These are phyloP conservation scores for Urtica urens DNA, from an alignment of 306 rosid genomes.

Conservation along the genomic window DNA sequence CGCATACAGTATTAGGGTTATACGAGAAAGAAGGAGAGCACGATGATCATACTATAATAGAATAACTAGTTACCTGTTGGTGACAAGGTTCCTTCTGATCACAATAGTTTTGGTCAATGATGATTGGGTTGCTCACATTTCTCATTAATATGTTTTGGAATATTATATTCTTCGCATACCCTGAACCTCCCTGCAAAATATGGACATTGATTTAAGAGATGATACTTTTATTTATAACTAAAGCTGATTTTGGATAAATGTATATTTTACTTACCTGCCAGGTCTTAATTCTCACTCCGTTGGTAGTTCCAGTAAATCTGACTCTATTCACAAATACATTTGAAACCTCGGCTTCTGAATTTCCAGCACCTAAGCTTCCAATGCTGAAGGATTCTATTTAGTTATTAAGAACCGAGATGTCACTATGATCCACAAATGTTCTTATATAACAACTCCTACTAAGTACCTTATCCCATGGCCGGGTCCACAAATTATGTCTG, in stretches of 20 bases:
- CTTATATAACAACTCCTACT: too few species aligned
- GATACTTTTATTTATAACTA: too few species aligned
- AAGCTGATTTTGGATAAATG: neutral
- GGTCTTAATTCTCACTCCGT: conserved; percentile 82
- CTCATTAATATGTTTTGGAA: conserved; percentile 43
- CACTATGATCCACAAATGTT: too few species aligned
- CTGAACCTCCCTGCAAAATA: conserved; percentile 53
- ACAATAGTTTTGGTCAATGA: conserved; percentile 77
- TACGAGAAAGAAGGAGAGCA: neutral
- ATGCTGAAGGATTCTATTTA: conserved; percentile 35
- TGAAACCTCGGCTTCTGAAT: conserved; percentile 51
- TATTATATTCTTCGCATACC: conserved; percentile 47
- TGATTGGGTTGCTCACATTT: conserved; percentile 69
- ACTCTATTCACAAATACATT: conserved; percentile 48
- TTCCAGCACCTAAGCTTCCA: conserved; percentile 65
- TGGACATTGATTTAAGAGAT: too few species aligned
- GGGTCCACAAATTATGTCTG: conserved; percentile 57
- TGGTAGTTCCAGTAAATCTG: conserved; percentile 43
- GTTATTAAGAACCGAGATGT: neutral
- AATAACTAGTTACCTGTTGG: conserved; percentile 30
- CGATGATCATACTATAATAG: neutral
- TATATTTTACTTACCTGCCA: conserved; percentile 51
- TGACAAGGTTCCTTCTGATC: conserved; percentile 39
- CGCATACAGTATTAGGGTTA: neutral
- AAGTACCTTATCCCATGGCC: conserved; percentile 87